A percentile compares a stretch with the other conserved stretches of the same genome.
phyloP scores from a whole-genome alignment of 352 stramenopile genomes.

The Globisporangium polare region DNA sequence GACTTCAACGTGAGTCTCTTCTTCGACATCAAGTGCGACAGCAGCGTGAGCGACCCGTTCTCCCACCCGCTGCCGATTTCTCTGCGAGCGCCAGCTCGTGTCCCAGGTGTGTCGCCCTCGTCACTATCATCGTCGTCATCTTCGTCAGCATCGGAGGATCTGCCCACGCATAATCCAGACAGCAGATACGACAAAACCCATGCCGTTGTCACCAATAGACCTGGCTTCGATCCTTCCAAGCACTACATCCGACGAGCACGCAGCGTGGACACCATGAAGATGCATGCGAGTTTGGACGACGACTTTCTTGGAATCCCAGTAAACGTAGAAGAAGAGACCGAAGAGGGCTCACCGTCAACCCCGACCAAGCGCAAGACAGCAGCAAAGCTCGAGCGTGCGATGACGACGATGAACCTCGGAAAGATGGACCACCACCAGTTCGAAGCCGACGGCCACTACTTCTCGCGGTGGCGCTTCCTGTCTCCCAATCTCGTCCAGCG shows the following conservation, averaged over 20 bases:
- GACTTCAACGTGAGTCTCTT: constrained; percentile 79
- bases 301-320: neutral
- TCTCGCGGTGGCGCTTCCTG: constrained; percentile 65
- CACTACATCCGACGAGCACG: constrained; percentile 15
- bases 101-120: neutral
- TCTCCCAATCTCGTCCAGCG: constrained; percentile 56
- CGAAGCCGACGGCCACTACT: constrained; percentile 20
- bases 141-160: constrained; percentile 4
- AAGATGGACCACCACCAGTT: constrained; percentile 34
- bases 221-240: neutral
- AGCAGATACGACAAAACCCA: neutral
- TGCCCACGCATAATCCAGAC: neutral
- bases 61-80: constrained; percentile 68
- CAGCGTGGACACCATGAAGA: constrained; percentile 25
- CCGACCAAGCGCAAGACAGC: constrained; percentile 2
- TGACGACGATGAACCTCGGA: constrained; percentile 24
- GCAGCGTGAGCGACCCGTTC: constrained; percentile 57
- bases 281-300: constrained; percentile 1
- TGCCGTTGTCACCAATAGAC: neutral
- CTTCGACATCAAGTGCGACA: constrained; percentile 73
- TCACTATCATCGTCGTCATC: constrained; percentile 12
- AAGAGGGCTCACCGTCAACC: neutral
- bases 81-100: constrained; percentile 22
- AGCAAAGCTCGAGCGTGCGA: constrained; percentile 25
- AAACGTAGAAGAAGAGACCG: neutral